These are phyloP conservation scores for Fraxinus sp. DNA, from an alignment of 305 asterid genomes.

Conservation along the genomic window DNA sequence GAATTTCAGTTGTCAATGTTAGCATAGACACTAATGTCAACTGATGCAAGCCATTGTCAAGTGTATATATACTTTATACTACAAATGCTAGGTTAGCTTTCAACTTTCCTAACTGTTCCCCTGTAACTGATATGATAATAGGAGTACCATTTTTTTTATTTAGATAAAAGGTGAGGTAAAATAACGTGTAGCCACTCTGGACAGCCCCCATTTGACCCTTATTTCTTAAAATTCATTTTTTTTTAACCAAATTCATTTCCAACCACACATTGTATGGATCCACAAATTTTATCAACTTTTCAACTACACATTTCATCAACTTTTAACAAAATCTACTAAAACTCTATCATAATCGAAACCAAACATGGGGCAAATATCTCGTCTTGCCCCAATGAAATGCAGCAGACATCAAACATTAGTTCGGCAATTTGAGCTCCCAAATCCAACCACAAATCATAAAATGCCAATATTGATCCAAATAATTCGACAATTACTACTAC, in stretches of 20 bases:
- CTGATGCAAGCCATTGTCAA: background rate
- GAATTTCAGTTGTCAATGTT: background rate
- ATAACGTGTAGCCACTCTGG: background rate
- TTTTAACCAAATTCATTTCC: background rate
- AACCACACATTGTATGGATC: background rate
- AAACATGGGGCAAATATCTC: background rate
- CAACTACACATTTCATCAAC: background rate
- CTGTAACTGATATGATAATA: background rate
- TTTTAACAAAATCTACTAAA: background rate
- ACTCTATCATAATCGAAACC: background rate
- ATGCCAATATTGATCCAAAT: background rate
- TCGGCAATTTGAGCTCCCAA: background rate
- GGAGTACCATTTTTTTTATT: background rate
- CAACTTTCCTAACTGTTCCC: background rate
- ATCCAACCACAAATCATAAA: background rate
- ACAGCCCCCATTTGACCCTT: background rate
- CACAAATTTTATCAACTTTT: background rate
- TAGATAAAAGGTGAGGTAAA: background rate
- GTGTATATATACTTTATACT: background rate
- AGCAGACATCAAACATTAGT: background rate
- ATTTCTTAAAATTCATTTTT: no score
- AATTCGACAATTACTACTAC: background rate
- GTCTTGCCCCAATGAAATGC: background rate
- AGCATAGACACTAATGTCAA: background rate
- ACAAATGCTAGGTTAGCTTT: background rate